Evolutionary conservation across 2,329 filamentous ascomycete species (phyloP), one percentile per base, ranked within the genome.

Genomic region (Metarhizium robertsii): DNA sequence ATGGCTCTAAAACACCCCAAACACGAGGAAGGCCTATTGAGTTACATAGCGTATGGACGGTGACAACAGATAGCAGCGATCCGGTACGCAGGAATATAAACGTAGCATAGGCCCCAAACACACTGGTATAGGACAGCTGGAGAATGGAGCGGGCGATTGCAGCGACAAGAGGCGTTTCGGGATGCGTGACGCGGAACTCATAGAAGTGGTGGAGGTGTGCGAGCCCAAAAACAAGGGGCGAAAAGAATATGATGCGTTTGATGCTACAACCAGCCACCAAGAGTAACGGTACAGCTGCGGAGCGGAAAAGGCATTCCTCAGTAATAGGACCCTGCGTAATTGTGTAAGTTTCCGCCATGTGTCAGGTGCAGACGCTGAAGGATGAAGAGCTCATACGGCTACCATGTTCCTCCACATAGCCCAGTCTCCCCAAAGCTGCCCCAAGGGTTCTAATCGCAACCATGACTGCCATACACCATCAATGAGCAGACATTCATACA

Each of bases 141-240:
- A 97, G 79, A 11, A 91, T 61, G 2, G 90, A 90, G 52, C 90
- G 84, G 32, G 88, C 66, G 6, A 94, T 65, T 6, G 87, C 84
- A 2, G 81, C 77, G 1, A 78, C 61, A 13, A 85, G 66, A 0
- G 88, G 81, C 2, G 86, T 84, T 59, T 83, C 77, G 8, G 90
- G 89, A 63, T 95, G 84, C 1, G 87, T 89, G 56, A 95, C 77
- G 55, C 87, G 81, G 71, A 95, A 96, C 73, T 97, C 94, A 74
- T 96, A 95, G 69, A 95, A 90, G 73, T 99, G 94, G 72, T 99
- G 92, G 50, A 95, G 72, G 72, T 99, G 94, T 7, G 94, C 92
- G 48, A 96, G 84, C 53, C 92, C 92, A 67, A 97, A 97, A 69
- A 96, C 86, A 11, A 96, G 75, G 6, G 92, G 92, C 1, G 90